phyloP scores from a whole-genome alignment of 2,329 filamentous ascomycete genomes.

The Cytospora schulzeri region DNA sequence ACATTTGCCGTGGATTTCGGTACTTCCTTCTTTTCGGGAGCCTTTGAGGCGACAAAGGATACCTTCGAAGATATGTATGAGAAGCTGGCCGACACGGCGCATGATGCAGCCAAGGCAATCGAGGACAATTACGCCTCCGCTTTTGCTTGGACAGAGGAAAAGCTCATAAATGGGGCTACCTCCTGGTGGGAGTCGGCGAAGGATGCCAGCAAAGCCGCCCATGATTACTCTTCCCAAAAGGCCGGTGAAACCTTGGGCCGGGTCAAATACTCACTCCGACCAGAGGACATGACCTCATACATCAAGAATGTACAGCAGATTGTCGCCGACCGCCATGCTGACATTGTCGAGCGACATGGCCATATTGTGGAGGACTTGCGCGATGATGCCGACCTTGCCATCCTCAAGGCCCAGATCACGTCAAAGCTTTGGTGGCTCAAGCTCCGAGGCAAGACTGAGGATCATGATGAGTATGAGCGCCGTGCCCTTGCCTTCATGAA shows the following conservation, averaged over 20 bases:
- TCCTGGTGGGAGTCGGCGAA: constrained; percentile 37
- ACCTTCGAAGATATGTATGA: constrained; percentile 43
- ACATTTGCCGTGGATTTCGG: constrained; percentile 64
- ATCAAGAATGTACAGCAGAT: constrained; percentile 37
- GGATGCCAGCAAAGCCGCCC: constrained; percentile 32
- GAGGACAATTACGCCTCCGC: constrained; percentile 37
- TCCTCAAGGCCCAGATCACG: constrained; percentile 57
- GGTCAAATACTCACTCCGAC: constrained; percentile 32
- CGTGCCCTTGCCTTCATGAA: constrained; percentile 50
- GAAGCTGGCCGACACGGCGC: constrained; percentile 45
- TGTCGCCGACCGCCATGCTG: constrained; percentile 34
- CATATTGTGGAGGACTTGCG: constrained; percentile 37
- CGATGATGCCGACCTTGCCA: constrained; percentile 45
- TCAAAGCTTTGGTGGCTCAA: constrained; percentile 62
- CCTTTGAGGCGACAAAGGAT: constrained; percentile 47
- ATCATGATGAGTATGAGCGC: constrained; percentile 47
- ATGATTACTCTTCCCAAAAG: constrained; percentile 29
- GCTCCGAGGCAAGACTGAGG: constrained; percentile 51
- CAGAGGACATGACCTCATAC: constrained; percentile 32
- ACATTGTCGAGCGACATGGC: constrained; percentile 31
- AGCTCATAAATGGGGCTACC: constrained; percentile 35
- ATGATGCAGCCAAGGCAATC: constrained; percentile 33
- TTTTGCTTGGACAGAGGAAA: constrained; percentile 37
- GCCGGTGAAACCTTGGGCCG: constrained; percentile 32
- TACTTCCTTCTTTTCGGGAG: constrained; percentile 47